Conservation (phyloP, 768 basidiomycete genomes). For the Collybia nuda region DNA sequence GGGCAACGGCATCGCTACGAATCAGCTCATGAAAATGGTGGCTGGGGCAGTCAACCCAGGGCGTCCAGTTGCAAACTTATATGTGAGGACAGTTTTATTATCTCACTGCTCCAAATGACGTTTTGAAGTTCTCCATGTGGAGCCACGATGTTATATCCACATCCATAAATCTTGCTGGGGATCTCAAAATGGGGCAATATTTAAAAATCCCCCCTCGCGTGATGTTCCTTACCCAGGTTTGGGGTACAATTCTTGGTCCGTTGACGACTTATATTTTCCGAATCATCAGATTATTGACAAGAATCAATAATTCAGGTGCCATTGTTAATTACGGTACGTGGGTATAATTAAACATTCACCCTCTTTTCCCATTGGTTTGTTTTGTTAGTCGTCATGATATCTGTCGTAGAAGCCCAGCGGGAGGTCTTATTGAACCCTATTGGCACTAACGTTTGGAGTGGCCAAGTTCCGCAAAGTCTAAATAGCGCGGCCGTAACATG, state of each 20-base stretch:
- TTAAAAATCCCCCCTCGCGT: slow-evolving; percentile 25
- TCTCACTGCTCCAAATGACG: neutral
- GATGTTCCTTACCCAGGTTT: slow-evolving; percentile 52
- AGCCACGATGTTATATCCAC: slow-evolving; percentile 60
- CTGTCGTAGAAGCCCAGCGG: slow-evolving; percentile 51
- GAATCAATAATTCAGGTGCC: slow-evolving; percentile 23
- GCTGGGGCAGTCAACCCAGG: slow-evolving; percentile 61
- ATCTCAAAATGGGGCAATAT: slow-evolving; percentile 75
- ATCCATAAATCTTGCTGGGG: slow-evolving; percentile 51
- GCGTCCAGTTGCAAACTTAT: slow-evolving; percentile 67
- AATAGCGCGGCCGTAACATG: slow-evolving; percentile 64
- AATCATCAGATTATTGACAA: neutral
- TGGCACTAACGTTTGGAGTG: slow-evolving; percentile 65
- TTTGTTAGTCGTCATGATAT: slow-evolving; percentile 53
- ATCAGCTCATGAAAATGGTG: slow-evolving; percentile 66
- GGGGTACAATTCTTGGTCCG: slow-evolving; percentile 59
- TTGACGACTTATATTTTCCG: neutral
- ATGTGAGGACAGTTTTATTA: slow-evolving; percentile 33
- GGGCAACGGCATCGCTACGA: slow-evolving; percentile 61
- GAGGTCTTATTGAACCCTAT: slow-evolving; percentile 49
- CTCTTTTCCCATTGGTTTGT: neutral
- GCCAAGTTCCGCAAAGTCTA: slow-evolving; percentile 47
- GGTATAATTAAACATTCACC: neutral
- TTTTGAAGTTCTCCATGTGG: slow-evolving; percentile 61
- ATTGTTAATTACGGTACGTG: slow-evolving; percentile 36